These are phyloP conservation scores for Kwoniella pini DNA, from an alignment of 768 basidiomycete species.

Conservation along the genomic window DNA sequence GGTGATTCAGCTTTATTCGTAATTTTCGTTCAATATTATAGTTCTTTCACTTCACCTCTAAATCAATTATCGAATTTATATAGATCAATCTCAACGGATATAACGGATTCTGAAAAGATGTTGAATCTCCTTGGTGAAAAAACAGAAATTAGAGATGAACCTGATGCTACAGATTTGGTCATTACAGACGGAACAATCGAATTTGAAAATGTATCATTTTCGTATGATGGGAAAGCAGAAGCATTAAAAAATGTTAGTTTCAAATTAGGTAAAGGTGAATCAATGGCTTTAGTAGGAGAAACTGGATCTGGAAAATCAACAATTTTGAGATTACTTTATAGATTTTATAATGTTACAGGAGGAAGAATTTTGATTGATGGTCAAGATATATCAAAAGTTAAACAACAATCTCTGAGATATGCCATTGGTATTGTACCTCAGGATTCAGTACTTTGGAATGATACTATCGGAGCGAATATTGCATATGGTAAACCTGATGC, in stretches of 20 bases:
- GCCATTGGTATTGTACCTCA: conserved; percentile 91
- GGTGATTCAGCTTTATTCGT: conserved; percentile 67
- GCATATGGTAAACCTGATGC: conserved; percentile 78
- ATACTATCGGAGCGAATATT: conserved; percentile 53
- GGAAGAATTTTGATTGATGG: conserved; percentile 84
- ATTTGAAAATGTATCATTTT: conserved; percentile 86
- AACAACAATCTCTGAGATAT: conserved; percentile 73
- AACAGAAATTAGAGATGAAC: conserved; percentile 78
- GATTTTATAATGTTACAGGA: conserved; percentile 84
- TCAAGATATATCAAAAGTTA: conserved; percentile 82
- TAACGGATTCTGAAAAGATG: conserved; percentile 77
- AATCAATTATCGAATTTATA: conserved; percentile 78
- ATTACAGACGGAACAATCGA: conserved; percentile 77
- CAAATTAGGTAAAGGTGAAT: conserved; percentile 79
- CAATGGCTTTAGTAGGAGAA: conserved; percentile 86
- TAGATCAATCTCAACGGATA: conserved; percentile 63
- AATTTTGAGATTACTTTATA: conserved; percentile 79
- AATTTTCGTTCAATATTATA: conserved; percentile 77
- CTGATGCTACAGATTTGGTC: conserved; percentile 70
- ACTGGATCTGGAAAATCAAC: conserved; percentile 71
- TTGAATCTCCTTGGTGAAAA: conserved; percentile 77
- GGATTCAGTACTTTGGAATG: conserved; percentile 59
- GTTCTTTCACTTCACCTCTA: conserved; percentile 72
- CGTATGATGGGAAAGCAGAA: conserved; percentile 63
- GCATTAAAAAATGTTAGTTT: conserved; percentile 77